Percentiles rank a stretch among this genome's conserved stretches.
phyloP scores from a whole-genome alignment of 257 asterid species.

The Fraxinus quadrangulata region DNA sequence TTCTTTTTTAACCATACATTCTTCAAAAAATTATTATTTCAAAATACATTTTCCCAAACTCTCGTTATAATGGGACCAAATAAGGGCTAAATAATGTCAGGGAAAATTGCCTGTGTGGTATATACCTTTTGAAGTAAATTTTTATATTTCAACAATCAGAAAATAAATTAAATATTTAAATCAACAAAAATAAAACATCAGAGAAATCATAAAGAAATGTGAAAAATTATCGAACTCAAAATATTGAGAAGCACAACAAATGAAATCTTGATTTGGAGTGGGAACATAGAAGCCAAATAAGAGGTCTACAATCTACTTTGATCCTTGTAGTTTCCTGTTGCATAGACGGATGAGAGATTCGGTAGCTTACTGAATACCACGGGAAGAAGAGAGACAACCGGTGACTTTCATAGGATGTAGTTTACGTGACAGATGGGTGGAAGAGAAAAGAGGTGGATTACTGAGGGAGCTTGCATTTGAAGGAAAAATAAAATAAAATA shows the following conservation, averaged over 20 bases:
- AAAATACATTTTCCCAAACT: too few relatives aligned
- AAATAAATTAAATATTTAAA: neutral
- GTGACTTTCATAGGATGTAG: neutral
- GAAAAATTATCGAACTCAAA: neutral
- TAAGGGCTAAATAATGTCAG: neutral
- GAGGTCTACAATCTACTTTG: neutral
- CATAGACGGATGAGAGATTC: constrained; percentile 6
- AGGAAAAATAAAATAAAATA: neutral
- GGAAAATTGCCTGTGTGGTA: constrained; percentile 3
- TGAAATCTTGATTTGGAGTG: neutral
- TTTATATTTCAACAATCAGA: neutral
- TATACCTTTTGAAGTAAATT: constrained; percentile 11
- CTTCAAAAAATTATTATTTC: too few relatives aligned
- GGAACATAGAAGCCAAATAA: constrained; percentile 7
- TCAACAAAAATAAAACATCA: too few relatives aligned
- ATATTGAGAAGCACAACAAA: neutral
- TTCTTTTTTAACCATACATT: too few relatives aligned
- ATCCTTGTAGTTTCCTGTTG: neutral
- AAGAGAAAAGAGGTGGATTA: neutral
- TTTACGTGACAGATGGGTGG: neutral
- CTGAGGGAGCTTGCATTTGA: neutral
- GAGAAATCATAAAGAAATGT: neutral
- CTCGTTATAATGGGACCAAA: too few relatives aligned
- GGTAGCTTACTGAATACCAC: neutral
- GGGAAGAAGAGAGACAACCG: neutral